A percentile compares a stretch with the other conserved stretches of the same genome.
These are phyloP conservation scores for Sphaerobolus stellatus DNA, from an alignment of 1,284 basidiomycete genomes.

Conservation along the genomic window DNA sequence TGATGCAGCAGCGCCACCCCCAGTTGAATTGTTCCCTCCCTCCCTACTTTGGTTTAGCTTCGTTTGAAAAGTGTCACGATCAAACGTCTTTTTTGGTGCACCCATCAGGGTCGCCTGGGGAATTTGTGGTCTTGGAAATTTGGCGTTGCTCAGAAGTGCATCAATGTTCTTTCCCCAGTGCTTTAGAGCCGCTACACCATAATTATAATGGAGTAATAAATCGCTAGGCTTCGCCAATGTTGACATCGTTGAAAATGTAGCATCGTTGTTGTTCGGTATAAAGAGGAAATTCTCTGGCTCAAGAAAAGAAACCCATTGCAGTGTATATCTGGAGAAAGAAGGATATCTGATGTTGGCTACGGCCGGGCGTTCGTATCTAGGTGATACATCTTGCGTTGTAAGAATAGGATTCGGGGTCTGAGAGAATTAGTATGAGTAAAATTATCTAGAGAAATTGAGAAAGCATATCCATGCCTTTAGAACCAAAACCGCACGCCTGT, in stretches of 20 bases:
- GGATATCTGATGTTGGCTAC: not conserved
- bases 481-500: not conserved
- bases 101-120: too few species aligned
- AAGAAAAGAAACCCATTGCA: not conserved
- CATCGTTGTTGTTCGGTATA: not conserved
- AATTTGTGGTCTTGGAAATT: too few species aligned
- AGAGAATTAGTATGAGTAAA: not conserved
- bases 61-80: too few species aligned
- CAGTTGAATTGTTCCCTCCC: not conserved
- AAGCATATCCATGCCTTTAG: not conserved
- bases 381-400: not conserved
- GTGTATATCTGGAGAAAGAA: not conserved
- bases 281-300: too few species aligned
- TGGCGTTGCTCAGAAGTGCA: too few species aligned
- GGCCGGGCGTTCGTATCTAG: not conserved
- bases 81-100: not conserved
- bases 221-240: not conserved
- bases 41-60: too few species aligned
- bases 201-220: not conserved
- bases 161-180: not conserved
- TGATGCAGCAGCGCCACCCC: not conserved
- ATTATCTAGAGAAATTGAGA: not conserved
- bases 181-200: not conserved
- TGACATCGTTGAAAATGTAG: not conserved
- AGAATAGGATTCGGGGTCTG: not conserved